These are phyloP conservation scores for Elsinoe fawcettii DNA, from an alignment of 2,329 filamentous ascomycete species.

Conservation along the genomic window DNA sequence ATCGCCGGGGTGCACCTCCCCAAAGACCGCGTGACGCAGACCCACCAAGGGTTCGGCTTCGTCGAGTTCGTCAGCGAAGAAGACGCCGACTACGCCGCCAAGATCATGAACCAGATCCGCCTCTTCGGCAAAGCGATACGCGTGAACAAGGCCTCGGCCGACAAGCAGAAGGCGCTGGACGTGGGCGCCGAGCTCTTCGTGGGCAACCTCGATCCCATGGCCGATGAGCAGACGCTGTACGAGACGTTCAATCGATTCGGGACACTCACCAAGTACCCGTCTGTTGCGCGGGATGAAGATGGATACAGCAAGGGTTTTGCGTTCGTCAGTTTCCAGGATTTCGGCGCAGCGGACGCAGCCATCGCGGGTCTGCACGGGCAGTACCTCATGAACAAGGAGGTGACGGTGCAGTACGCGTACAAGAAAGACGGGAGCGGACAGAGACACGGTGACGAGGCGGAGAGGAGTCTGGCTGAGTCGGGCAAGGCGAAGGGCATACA, in stretches of 20 bases:
- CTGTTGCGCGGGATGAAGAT: constrained; percentile 74
- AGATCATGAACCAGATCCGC: constrained; percentile 93
- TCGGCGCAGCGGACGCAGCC: constrained; percentile 87
- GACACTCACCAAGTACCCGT: constrained; percentile 52
- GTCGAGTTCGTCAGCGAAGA: constrained; percentile 95
- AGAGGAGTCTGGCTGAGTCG: constrained; percentile 82
- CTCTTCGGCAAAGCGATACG: constrained; percentile 90
- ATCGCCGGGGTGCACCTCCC: constrained; percentile 98
- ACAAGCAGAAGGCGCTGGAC: constrained; percentile 92
- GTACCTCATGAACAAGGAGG: constrained; percentile 94
- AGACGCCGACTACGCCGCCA: constrained; percentile 92
- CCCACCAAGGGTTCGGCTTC: constrained; percentile 96
- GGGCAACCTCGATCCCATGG: constrained; percentile 88
- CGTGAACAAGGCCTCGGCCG: constrained; percentile 88
- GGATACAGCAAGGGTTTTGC: constrained; percentile 91
- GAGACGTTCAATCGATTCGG: constrained; percentile 94
- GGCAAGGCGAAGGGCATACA: constrained; percentile 91
- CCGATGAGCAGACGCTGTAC: constrained; percentile 91
- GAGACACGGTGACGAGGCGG: constrained; percentile 87
- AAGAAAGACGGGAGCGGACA: constrained; percentile 99
- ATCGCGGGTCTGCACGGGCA: constrained; percentile 91
- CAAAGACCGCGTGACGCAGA: constrained; percentile 94
- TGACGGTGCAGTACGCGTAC: constrained; percentile 95
- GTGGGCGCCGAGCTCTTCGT: constrained; percentile 96
- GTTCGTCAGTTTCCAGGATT: constrained; percentile 87